A percentile compares a stretch with the other conserved stretches of the same genome.
These are phyloP conservation scores for Starmerella bombi DNA, from an alignment of 805 yeast genomes.

Conservation along the genomic window DNA sequence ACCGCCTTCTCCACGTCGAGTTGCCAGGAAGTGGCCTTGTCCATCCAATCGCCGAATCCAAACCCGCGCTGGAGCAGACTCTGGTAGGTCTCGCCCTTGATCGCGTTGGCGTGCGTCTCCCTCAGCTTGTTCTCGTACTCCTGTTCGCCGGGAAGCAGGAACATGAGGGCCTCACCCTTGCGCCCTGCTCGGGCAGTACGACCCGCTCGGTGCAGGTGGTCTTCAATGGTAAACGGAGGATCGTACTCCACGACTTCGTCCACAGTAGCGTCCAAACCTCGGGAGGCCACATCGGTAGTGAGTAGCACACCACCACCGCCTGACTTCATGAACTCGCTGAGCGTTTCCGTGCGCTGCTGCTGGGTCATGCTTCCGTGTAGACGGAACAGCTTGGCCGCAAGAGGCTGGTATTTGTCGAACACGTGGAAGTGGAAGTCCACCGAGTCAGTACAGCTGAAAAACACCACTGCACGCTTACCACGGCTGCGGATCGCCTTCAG, in stretches of 20 bases:
- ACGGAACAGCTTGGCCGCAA: constrained; percentile 42
- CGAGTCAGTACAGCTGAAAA: constrained; percentile 90
- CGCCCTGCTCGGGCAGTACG: constrained; percentile 98
- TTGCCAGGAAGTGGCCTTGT: constrained; percentile 94
- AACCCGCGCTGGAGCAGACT: constrained; percentile 25
- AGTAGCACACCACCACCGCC: constrained; percentile 41
- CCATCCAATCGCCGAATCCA: constrained; percentile 59
- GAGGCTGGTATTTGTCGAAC: constrained; percentile 45
- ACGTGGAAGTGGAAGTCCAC: constrained; percentile 82
- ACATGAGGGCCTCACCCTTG: constrained; percentile 61
- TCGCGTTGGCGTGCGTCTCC: constrained; percentile 43
- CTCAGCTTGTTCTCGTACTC: constrained; percentile 49
- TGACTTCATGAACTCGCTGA: constrained; percentile 34
- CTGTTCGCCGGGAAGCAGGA: constrained; percentile 80
- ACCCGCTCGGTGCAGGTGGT: constrained; percentile 92
- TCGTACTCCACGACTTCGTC: constrained; percentile 82
- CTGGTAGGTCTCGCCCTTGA: constrained; percentile 37
- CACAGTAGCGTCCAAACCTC: constrained; percentile 88
- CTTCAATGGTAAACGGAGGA: constrained; percentile 89
- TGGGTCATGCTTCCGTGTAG: constrained; percentile 88
- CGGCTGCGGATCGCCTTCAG: constrained; percentile 35
- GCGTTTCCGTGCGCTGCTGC: constrained; percentile 64
- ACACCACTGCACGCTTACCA: constrained; percentile 43
- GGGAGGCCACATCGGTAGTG: constrained; percentile 95
- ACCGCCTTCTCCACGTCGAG: constrained; percentile 80